A percentile compares a stretch with the other conserved stretches of the same genome.
Conservation (phyloP, 495 filamentous ascomycete genomes). For the Penicillium silybi region DNA sequence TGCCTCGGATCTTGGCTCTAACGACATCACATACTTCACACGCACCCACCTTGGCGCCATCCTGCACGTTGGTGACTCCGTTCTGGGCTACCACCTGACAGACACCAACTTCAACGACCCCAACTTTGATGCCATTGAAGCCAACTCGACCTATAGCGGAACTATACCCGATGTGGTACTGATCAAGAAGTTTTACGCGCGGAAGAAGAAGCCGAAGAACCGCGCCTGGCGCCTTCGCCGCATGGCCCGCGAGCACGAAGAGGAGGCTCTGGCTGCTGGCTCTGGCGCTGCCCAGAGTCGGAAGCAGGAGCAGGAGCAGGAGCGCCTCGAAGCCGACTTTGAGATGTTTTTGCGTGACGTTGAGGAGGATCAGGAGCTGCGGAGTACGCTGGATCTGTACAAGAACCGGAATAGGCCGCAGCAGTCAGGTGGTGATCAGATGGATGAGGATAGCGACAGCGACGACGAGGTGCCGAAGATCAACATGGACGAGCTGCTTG, state of each 20-base stretch:
- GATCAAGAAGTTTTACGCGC: slow-evolving; percentile 92
- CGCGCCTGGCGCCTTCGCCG: slow-evolving; percentile 92
- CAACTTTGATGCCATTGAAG: slow-evolving; percentile 74
- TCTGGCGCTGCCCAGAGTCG: slow-evolving; percentile 34
- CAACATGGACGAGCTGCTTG: slow-evolving; percentile 77
- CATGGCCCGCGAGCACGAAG: slow-evolving; percentile 81
- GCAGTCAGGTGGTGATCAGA: slow-evolving; percentile 37
- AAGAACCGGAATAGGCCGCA: slow-evolving; percentile 54
- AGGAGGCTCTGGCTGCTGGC: slow-evolving; percentile 47
- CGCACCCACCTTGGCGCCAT: slow-evolving; percentile 86
- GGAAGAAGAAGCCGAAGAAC: slow-evolving; percentile 79
- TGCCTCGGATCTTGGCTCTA: slow-evolving; percentile 82
- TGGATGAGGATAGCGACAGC: slow-evolving; percentile 57
- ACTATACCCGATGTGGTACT: slow-evolving; percentile 88
- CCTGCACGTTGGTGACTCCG: slow-evolving; percentile 85
- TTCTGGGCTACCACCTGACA: slow-evolving; percentile 82
- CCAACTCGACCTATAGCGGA: slow-evolving; percentile 61
- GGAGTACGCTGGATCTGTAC: slow-evolving; percentile 79
- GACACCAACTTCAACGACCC: slow-evolving; percentile 90
- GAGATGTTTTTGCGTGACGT: slow-evolving; percentile 97
- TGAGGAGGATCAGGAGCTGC: slow-evolving; percentile 88
- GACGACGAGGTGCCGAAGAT: slow-evolving; percentile 73
- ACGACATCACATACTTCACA: slow-evolving; percentile 79
- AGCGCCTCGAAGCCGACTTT: slow-evolving; percentile 82
- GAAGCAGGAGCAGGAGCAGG: slow-evolving; percentile 67